Conservation (phyloP, 495 filamentous ascomycete genomes). For the Pyrenula massariospora region DNA sequence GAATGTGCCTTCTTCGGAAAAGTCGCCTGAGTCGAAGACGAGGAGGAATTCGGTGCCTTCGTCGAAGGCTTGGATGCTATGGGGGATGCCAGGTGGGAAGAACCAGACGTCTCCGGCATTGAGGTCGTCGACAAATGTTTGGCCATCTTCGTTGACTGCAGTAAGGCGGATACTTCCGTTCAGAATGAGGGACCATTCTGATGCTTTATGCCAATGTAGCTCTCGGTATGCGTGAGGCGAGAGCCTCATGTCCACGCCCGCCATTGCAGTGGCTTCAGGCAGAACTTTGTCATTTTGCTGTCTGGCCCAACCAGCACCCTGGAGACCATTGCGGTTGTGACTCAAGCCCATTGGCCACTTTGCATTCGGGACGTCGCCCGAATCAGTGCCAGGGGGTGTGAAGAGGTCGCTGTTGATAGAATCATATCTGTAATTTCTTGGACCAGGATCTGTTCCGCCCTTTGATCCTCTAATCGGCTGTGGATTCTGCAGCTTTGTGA, state of each 20-base stretch:
- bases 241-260: slow-evolving; percentile 70
- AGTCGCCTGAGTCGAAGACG: slow-evolving; percentile 58
- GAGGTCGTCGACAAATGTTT: slow-evolving; percentile 55
- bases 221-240: slow-evolving; percentile 55
- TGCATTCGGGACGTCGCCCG: slow-evolving; percentile 49
- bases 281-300: slow-evolving; percentile 54
- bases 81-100: slow-evolving; percentile 55
- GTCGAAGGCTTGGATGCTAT: slow-evolving; percentile 54
- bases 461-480: slow-evolving; percentile 54
- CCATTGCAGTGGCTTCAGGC: slow-evolving; percentile 54
- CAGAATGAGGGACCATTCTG: slow-evolving; percentile 54
- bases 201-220: slow-evolving; percentile 62
- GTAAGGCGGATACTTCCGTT: slow-evolving; percentile 50
- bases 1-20: slow-evolving; percentile 60
- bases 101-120: slow-evolving; percentile 61
- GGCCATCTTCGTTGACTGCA: slow-evolving; percentile 50
- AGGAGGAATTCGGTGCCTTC: slow-evolving; percentile 58
- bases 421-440: slow-evolving; percentile 47
- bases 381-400: slow-evolving; percentile 55
- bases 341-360: slow-evolving; percentile 65
- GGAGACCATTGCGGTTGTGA: slow-evolving; percentile 36
- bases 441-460: slow-evolving; percentile 51
- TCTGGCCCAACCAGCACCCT: slow-evolving; percentile 54
- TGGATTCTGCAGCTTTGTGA: slow-evolving; percentile 46
- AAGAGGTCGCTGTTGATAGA: slow-evolving; percentile 53